phyloP scores from a whole-genome alignment of 306 rosid species.

The Cicer bijugum region DNA sequence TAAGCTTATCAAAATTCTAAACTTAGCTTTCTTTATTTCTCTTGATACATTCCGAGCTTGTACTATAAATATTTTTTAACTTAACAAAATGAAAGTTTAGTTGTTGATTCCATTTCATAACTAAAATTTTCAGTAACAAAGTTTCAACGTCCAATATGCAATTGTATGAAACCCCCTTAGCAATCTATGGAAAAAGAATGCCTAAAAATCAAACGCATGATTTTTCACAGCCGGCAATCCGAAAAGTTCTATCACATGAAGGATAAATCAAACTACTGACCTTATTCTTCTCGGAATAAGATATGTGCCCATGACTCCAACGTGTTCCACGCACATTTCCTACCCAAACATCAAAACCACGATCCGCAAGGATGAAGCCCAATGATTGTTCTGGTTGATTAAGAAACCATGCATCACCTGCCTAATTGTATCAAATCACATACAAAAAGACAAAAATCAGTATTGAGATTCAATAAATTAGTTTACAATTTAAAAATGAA shows the following conservation, averaged over 20 bases:
- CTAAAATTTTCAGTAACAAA: not conserved
- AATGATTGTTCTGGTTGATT: slow-evolving; percentile 75
- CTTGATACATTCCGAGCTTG: slow-evolving; percentile 11
- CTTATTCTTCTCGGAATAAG: slow-evolving; percentile 63
- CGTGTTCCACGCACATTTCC: slow-evolving; percentile 95
- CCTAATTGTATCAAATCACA: slow-evolving; percentile 58
- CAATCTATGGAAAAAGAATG: slow-evolving; percentile 10
- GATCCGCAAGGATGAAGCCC: slow-evolving; percentile 94
- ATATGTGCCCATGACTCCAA: slow-evolving; percentile 84
- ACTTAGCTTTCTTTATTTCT: not conserved
- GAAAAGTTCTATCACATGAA: slow-evolving; percentile 13
- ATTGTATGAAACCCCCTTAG: slow-evolving; percentile 20
- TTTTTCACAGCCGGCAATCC: too few species aligned
- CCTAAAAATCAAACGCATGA: too few species aligned
- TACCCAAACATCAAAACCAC: slow-evolving; percentile 94
- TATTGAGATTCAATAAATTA: slow-evolving; percentile 3
- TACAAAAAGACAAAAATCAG: slow-evolving; percentile 36
- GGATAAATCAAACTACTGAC: slow-evolving; percentile 42
- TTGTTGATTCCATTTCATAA: not conserved
- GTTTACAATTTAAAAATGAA: slow-evolving; percentile 19
- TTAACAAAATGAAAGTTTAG: not conserved
- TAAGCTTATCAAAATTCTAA: not conserved
- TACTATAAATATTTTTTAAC: slow-evolving; percentile 6
- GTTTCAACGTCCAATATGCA: slow-evolving; percentile 14
- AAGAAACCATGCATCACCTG: slow-evolving; percentile 93